phyloP scores from a whole-genome alignment of 768 basidiomycete species.

The Auricularia heimuer region DNA sequence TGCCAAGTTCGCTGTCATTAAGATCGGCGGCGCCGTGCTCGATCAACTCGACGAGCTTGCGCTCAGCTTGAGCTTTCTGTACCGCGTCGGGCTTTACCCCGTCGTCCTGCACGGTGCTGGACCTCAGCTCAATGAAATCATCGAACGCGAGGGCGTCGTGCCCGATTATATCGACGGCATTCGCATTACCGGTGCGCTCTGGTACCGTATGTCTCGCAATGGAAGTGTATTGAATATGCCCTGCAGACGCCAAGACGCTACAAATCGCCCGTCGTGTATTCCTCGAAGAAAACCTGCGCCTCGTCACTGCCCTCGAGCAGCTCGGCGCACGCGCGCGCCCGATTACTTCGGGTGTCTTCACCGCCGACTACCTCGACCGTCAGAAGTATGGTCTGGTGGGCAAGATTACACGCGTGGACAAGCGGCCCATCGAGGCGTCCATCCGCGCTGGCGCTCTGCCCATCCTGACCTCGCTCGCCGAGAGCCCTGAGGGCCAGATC shows the following conservation, averaged over 20 bases:
- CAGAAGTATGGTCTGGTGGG: constrained; percentile 94
- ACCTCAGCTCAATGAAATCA: constrained; percentile 88
- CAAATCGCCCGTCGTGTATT: constrained; percentile 93
- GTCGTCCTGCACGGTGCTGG: constrained; percentile 95
- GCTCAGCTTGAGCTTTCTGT: constrained; percentile 90
- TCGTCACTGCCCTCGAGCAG: constrained; percentile 85
- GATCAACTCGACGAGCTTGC: constrained; percentile 90
- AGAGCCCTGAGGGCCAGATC: constrained; percentile 94
- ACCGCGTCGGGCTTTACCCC: constrained; percentile 95
- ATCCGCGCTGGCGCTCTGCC: constrained; percentile 95
- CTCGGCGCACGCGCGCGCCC: constrained; percentile 95
- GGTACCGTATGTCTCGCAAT: neutral
- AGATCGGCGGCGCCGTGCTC: constrained; percentile 93
- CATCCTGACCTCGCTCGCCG: constrained; percentile 90
- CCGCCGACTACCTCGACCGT: constrained; percentile 91
- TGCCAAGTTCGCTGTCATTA: constrained; percentile 95
- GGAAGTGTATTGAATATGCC: neutral
- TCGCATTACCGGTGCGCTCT: constrained; percentile 74
- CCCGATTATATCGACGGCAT: constrained; percentile 98
- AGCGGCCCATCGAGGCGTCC: constrained; percentile 91
- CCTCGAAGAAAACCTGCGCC: constrained; percentile 92
- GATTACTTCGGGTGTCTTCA: constrained; percentile 96
- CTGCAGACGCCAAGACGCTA: constrained; percentile 81
- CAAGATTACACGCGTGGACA: constrained; percentile 89
- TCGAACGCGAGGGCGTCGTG: constrained; percentile 85